Evolutionary conservation across 2,329 filamentous ascomycete species (phyloP), one percentile per base, ranked within the genome.

Genomic region (Phaeosphaeriaceae sp.): DNA sequence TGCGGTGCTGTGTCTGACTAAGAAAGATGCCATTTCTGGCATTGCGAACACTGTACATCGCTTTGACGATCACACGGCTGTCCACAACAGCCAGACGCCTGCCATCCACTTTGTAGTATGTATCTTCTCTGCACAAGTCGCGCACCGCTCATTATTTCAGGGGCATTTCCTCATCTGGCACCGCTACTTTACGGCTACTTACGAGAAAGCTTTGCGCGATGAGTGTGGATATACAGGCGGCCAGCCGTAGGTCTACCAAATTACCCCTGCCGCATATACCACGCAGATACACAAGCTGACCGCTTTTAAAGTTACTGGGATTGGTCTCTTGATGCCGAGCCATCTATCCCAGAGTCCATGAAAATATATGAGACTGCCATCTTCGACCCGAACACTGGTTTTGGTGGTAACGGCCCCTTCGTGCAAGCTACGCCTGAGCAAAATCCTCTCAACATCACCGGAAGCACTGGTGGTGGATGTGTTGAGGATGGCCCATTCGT

Each of bases 341-440:
- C 65, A 2, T n/a, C 57, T 9, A 60, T 64, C 15, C 60, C 48
- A 0, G 60, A 41, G 6, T 67, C 63, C 1, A 70, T 60, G 7
- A 41, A 25, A 10, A 41, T 57, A 10, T 68, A 60, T 61, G 48
- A 69, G 2, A 56, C 61, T 1, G 56, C 47, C 2, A 58, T 75
- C 47, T 74, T 68, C 54, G 49, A 66, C 40, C 53, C 65, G 1
- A 9, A 54, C 19, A 56, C 56, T 9, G 73, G 75, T 15, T 79
- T 80, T 55, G 74, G 77, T 20, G 69, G 75, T 19, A 76, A 76
- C 53, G 73, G 78, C 21, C 58, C 64, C 51, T 76, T 70, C 27
- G 60, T 74, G 0, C 58, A 56, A 5, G 56, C 61, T 5, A 68
- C 70, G 5, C 45, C 69, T 13, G 67, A 71, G 51, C 66, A 67